A percentile compares a stretch with the other conserved stretches of the same genome.
Evolutionary conservation across 2,329 filamentous ascomycete species (phyloP).

Genomic region (Cytospora piceae): DNA sequence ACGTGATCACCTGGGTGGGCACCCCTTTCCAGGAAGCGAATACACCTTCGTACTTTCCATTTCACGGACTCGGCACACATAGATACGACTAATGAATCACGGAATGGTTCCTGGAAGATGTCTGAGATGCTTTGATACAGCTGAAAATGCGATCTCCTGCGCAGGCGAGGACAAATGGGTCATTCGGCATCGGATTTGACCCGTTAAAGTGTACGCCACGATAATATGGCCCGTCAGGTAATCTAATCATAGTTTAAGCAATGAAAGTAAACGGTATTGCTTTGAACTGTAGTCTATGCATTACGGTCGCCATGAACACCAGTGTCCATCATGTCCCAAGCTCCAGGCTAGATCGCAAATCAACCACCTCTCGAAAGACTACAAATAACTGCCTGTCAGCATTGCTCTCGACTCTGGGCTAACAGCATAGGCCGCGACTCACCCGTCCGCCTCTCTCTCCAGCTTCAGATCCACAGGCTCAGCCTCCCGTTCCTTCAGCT

Average conservation of each 20-base stretch:
- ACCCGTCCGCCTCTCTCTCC: background rate
- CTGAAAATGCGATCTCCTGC: background rate
- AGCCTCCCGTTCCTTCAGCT: conserved; percentile 29
- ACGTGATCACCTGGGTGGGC: conserved; percentile 19
- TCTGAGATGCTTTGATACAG: no score
- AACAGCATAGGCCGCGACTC: background rate
- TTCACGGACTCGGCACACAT: no score
- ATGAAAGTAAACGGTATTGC: background rate
- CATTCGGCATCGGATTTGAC: background rate
- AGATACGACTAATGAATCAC: no score
- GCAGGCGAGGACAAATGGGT: background rate
- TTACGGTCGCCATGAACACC: conserved; percentile 12
- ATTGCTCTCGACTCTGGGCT: conserved; percentile 19
- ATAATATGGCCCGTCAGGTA: background rate
- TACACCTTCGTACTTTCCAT: background rate
- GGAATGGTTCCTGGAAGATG: no score
- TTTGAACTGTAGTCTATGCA: conserved; percentile 15
- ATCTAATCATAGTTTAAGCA: background rate
- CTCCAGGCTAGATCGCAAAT: conserved; percentile 6
- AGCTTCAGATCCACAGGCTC: conserved; percentile 22
- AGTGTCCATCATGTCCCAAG: conserved; percentile 4
- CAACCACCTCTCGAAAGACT: background rate
- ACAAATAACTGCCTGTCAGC: background rate
- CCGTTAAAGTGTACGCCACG: background rate
- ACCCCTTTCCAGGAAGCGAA: background rate